A percentile compares a stretch with the other conserved stretches of the same genome.
Evolutionary conservation across 1,284 basidiomycete species (phyloP).

Genomic region (Sanguinoderma infundibulare): DNA sequence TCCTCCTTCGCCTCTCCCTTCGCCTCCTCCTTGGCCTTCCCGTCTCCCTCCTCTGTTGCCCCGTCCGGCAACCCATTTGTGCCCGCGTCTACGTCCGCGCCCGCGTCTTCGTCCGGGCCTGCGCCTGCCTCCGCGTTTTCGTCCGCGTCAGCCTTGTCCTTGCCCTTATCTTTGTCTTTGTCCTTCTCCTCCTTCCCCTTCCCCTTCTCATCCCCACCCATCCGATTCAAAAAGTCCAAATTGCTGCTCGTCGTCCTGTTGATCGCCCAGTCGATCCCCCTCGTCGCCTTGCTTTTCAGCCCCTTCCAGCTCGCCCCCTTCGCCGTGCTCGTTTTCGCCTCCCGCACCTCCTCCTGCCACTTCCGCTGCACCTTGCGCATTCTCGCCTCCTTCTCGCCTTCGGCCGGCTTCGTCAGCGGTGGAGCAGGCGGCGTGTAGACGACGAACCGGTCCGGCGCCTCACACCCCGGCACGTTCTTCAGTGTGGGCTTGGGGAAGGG

Average conservation of each 20-base stretch:
- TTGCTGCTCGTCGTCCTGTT: background rate
- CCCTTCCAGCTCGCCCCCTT: constrained; percentile 3
- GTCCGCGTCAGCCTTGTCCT: background rate
- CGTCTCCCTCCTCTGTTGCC: background rate
- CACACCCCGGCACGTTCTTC: background rate
- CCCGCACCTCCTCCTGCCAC: constrained; percentile 4
- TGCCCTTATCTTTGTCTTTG: background rate
- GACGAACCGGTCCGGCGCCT: background rate
- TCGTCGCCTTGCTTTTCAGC: background rate
- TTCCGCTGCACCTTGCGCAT: constrained; percentile 1
- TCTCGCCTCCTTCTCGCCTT: constrained; percentile 2
- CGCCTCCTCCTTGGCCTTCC: too few species aligned
- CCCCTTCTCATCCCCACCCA: background rate
- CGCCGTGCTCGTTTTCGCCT: constrained; percentile 1
- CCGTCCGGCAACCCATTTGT: background rate
- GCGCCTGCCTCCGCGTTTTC: background rate
- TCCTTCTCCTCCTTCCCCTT: background rate
- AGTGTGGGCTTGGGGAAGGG: background rate
- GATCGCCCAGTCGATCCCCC: constrained; percentile 1
- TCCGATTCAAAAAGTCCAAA: background rate
- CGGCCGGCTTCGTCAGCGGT: background rate
- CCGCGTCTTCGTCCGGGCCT: background rate
- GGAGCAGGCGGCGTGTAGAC: background rate
- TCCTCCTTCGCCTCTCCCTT: background rate
- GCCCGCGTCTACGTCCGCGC: background rate